Evolutionary conservation across 2,329 filamentous ascomycete genomes (phyloP).

Genomic region (Aspergillus sp.): DNA sequence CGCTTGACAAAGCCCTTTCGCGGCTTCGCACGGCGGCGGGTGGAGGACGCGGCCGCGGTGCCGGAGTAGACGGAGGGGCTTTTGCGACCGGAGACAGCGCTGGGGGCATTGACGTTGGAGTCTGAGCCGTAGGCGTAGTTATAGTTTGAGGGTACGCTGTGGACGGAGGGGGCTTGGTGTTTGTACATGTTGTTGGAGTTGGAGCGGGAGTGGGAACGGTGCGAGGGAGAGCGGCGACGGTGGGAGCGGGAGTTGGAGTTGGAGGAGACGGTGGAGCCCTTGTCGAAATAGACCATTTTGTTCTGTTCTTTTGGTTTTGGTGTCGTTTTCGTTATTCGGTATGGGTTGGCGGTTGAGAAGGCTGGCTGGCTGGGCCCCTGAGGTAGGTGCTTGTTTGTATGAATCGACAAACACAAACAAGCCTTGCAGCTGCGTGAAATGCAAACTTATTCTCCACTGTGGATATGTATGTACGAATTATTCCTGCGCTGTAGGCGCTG

Average conservation of each 20-base stretch:
- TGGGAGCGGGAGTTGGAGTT: conserved; percentile 18
- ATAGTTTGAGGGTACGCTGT: conserved; percentile 40
- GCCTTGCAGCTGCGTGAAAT: not conserved
- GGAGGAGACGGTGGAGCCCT: conserved; percentile 27
- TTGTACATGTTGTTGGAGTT: conserved; percentile 11
- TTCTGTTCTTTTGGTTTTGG: not conserved
- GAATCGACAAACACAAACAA: not conserved
- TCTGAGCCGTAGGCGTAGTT: too few species aligned
- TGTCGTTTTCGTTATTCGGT: not conserved
- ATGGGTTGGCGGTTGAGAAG: not conserved
- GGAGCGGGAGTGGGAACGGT: conserved; percentile 31
- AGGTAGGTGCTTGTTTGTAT: not conserved
- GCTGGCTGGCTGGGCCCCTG: not conserved
- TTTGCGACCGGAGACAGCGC: conserved; percentile 20
- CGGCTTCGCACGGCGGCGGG: conserved; percentile 72
- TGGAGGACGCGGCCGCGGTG: conserved; percentile 41
- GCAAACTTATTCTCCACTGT: not conserved
- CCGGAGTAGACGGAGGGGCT: conserved; percentile 48
- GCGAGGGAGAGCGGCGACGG: conserved; percentile 29
- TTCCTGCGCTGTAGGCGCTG: not conserved
- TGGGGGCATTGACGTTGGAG: not conserved
- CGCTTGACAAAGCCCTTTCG: conserved; percentile 70
- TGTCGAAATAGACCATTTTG: conserved; percentile 44
- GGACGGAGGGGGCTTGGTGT: conserved; percentile 16
- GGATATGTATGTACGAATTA: not conserved